Evolutionary conservation across 768 basidiomycete species (phyloP), one percentile per base, ranked within the genome.

Genomic region (Russula lepida): DNA sequence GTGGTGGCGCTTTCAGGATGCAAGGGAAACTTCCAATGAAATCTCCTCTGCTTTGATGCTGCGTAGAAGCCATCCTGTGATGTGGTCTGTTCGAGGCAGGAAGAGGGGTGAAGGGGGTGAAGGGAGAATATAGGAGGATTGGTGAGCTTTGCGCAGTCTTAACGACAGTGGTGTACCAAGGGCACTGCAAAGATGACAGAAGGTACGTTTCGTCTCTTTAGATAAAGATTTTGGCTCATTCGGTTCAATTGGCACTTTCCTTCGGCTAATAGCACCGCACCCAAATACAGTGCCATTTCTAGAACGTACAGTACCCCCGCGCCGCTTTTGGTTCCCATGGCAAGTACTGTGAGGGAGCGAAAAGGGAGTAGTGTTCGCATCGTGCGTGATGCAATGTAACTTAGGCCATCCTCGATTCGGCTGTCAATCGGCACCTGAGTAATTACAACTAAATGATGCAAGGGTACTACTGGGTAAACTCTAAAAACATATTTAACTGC

Each of bases 271-370:
- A 12, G 23, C 33, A 21, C 43, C 2, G 27, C 6, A 21, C 12
- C 6, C n/a, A 17, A 30, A 8, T 23, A 32, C 17, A 21, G 19
- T 2, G 37, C 35, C 35, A 12, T 44, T 33, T 53, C 32, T 32
- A 28, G 6, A 19, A 15, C 30, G n/a, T n/a, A 44, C n/a, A 21
- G 11, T n/a, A 11, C 13, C 33, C n/a, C 23, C 4, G 21, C 19
- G n/a, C 35, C 11, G 13, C 28, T 9, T 37, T n/a, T 54, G 30
- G 59, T 60, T 55, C 21, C 59, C 48, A 60, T 60, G 59, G 37
- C 37, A 54, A 46, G 47, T n/a, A 6, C 25, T 33, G 15, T 27
- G 5, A 25, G 33, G 15, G 21, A 5, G 28, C 1, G 25, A 27
- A 33, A 4, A 7, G n/a, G 51, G 33, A 33, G 33, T 33, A 41